Base-by-base conservation (phyloP, 768 basidiomycete genomes). In the Kwoniella shandongensis region DNA sequence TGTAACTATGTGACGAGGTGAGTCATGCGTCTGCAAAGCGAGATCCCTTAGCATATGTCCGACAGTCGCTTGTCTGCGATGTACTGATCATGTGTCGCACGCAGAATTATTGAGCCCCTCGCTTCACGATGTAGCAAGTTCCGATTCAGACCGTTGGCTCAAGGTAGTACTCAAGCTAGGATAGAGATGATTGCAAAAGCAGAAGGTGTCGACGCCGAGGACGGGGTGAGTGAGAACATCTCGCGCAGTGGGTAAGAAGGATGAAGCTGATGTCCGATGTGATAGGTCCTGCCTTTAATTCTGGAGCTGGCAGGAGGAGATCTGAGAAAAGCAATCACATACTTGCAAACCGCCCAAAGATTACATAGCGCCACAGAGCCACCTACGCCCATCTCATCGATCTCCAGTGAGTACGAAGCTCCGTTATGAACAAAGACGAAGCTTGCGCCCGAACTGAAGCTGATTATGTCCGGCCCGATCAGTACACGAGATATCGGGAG, bases 71-170 rank as follows among this genome's bases (percentile, higher is more conserved):
- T 48, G 13, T 26, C 20, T 26, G 20, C n/a, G 25, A 27, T 32
- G 8, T n/a, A 15, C 32, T 36, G n/a, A 50, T 20, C 39, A n/a
- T 5, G 18, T 50, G 12, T 18, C 48, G 12, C 41, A 44, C 30
- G 39, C 63, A 99, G 94, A 65, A 99, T 99, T 59, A 99, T 99
- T 54, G 96, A 99, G 73, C 96, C 96, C 0, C 83, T 99, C 23
- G 91, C 96, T 20, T 97, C 93, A n/a, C 87, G 96, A 51, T 99
- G 96, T 78, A 94, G 91, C 44, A 99, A 99, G 79, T 99, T 99
- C 78, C 87, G 96, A 38, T 99, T 99, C 79, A 91, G 89, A 11
- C 90, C 96, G 1, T 82, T 99, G 23, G 92, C 93, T 73, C 78
- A 85, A 15, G 75, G 80, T 13, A 91, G 91, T 7, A 86, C 91